These are phyloP conservation scores for Dittrichia graveolens DNA, from an alignment of 129 eudicot genomes.

Conservation along the genomic window DNA sequence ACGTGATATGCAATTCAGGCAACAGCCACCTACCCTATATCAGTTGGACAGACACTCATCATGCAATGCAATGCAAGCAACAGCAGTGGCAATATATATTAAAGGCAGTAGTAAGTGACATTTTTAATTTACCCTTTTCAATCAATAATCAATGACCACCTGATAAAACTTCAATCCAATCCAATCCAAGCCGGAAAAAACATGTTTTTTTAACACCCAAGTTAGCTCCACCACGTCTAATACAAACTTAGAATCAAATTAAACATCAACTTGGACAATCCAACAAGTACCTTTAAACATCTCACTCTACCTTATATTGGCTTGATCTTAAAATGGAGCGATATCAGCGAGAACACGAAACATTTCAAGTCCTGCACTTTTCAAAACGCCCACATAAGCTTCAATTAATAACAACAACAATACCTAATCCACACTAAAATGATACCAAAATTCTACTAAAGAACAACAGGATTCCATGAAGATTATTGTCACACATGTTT, in stretches of 20 bases:
- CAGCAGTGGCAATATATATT: background rate
- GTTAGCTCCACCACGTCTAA: slow-evolving; percentile 20
- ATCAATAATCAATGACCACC: slow-evolving; percentile 22
- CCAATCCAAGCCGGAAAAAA: slow-evolving; percentile 19
- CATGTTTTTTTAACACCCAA: slow-evolving; percentile 24
- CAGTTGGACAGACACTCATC: no score
- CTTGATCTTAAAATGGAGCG: slow-evolving; percentile 96
- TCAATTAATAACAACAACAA: background rate
- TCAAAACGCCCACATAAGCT: background rate
- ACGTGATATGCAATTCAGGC: no score
- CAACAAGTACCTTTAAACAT: slow-evolving; percentile 16
- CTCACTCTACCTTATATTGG: slow-evolving; percentile 55
- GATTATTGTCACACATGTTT: background rate
- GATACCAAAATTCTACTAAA: background rate
- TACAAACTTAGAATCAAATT: slow-evolving; percentile 29
- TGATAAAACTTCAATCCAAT: slow-evolving; percentile 15
- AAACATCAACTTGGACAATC: slow-evolving; percentile 34
- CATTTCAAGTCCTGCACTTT: slow-evolving; percentile 93
- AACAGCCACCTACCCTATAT: no score
- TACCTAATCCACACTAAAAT: background rate
- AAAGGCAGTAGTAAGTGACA: slow-evolving; percentile 16
- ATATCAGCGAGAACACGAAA: slow-evolving; percentile 88
- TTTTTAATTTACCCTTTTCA: background rate
- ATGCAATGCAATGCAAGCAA: background rate
- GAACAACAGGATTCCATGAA: background rate